A percentile compares a stretch with the other conserved stretches of the same genome.
Conservation (phyloP, 2,329 filamentous ascomycete genomes). For the Chaetothyriales sp. region DNA sequence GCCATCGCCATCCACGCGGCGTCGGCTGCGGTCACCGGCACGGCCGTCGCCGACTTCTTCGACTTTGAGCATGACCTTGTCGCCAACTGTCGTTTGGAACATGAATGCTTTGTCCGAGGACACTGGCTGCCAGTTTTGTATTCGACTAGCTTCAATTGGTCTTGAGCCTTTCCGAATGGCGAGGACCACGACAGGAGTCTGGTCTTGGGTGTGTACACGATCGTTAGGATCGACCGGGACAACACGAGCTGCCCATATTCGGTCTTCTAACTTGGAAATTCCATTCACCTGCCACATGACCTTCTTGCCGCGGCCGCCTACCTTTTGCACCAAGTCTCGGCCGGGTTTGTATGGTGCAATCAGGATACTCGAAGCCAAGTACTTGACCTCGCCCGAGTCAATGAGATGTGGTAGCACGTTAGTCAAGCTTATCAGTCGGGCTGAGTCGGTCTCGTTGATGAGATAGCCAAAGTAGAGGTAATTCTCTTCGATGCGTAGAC, state of each 20-base stretch:
- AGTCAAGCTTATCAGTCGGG: constrained; percentile 51
- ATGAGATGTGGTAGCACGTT: constrained; percentile 45
- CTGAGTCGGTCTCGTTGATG: constrained; percentile 55
- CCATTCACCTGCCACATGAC: constrained; percentile 72
- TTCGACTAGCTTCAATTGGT: constrained; percentile 65
- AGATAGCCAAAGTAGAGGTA: constrained; percentile 90
- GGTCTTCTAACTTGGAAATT: constrained; percentile 58
- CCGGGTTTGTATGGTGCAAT: constrained; percentile 69
- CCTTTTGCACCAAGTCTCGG: constrained; percentile 57
- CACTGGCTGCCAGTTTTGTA: constrained; percentile 70
- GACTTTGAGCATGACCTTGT: constrained; percentile 70
- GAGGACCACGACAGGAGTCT: constrained; percentile 64
- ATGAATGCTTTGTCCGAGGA: constrained; percentile 53
- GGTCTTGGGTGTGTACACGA: constrained; percentile 60
- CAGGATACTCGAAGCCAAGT: constrained; percentile 77
- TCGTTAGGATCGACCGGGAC: constrained; percentile 52
- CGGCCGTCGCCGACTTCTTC: constrained; percentile 46
- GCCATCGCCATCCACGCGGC: constrained; percentile 46
- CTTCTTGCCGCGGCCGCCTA: constrained; percentile 73
- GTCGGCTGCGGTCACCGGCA: constrained; percentile 36
- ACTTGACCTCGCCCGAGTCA: constrained; percentile 55
- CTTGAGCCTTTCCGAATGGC: constrained; percentile 61
- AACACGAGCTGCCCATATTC: constrained; percentile 73
- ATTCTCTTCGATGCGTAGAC: constrained; percentile 64
- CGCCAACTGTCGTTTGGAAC: constrained; percentile 71